Conservation (phyloP, 2,329 filamentous ascomycete genomes). For the Epichloe scottii region DNA sequence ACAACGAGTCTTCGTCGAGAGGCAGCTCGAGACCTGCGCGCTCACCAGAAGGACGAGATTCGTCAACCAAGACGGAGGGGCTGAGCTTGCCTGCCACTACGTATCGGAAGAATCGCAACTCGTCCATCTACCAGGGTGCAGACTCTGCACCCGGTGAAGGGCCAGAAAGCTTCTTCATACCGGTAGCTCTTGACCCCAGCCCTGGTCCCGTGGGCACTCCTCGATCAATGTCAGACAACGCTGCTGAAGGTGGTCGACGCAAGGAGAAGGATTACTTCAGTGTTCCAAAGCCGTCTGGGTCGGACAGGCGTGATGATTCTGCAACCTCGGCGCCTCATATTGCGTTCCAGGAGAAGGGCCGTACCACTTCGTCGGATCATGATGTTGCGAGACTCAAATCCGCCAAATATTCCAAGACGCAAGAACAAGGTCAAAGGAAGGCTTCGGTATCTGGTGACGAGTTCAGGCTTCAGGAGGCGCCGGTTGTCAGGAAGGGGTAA, state of each 20-base stretch:
- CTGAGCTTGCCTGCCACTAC: conserved; percentile 61
- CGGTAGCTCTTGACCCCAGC: conserved; percentile 60
- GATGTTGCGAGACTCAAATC: conserved; percentile 40
- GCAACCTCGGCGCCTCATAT: conserved; percentile 68
- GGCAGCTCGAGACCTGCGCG: conserved; percentile 38
- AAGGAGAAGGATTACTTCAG: conserved; percentile 51
- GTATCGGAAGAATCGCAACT: conserved; percentile 69
- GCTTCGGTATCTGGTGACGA: conserved; percentile 27
- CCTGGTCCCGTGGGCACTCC: conserved; percentile 44
- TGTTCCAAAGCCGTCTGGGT: conserved; percentile 26
- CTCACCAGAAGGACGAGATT: conserved; percentile 41
- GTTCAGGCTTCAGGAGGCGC: conserved; percentile 73
- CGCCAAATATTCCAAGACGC: conserved; percentile 35
- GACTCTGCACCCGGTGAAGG: conserved; percentile 36
- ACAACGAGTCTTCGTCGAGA: conserved; percentile 42
- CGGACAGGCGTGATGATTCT: conserved; percentile 36
- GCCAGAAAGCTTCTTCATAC: conserved; percentile 62
- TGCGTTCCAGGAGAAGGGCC: conserved; percentile 75
- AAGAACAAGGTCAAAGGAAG: conserved; percentile 15
- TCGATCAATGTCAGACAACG: conserved; percentile 36
- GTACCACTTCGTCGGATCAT: conserved; percentile 44
- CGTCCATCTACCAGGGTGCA: conserved; percentile 45
- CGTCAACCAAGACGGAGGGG: conserved; percentile 35
- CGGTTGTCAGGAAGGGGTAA: conserved; percentile 44
- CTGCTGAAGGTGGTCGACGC: conserved; percentile 31